Evolutionary conservation across 768 basidiomycete species (phyloP).

Genomic region (Amanita pseudoporphyria): DNA sequence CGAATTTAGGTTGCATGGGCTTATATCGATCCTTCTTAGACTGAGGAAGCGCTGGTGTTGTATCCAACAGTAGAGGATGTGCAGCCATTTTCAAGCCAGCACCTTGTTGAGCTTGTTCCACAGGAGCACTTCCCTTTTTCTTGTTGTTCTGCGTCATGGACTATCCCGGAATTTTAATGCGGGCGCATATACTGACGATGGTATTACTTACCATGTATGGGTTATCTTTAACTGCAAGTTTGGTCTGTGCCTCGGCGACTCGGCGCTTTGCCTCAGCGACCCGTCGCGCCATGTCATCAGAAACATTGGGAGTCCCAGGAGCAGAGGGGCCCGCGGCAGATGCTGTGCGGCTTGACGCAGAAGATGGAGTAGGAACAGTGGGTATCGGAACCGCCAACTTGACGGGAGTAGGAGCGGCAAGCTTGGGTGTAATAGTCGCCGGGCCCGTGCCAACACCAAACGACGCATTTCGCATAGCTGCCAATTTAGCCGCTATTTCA

Average conservation of each 20-base stretch:
- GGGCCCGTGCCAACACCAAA: slow-evolving; percentile 26
- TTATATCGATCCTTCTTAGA: slow-evolving; percentile 91
- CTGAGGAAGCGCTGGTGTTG: slow-evolving; percentile 45
- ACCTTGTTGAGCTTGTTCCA: slow-evolving; percentile 64
- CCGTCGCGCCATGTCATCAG: slow-evolving; percentile 58
- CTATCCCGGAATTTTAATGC: slow-evolving; percentile 19
- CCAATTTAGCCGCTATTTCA: slow-evolving; percentile 79
- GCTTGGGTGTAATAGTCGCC: slow-evolving; percentile 19
- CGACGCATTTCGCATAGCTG: slow-evolving; percentile 51
- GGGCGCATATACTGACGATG: neutral
- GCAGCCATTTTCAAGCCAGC: slow-evolving; percentile 86
- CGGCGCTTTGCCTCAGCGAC: slow-evolving; percentile 82
- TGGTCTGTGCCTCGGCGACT: slow-evolving; percentile 75
- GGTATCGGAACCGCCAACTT: slow-evolving; percentile 17
- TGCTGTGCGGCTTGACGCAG: slow-evolving; percentile 22
- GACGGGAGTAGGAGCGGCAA: slow-evolving; percentile 19
- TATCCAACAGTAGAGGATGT: slow-evolving; percentile 76
- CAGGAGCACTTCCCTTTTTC: slow-evolving; percentile 35
- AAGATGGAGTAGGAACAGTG: slow-evolving; percentile 29
- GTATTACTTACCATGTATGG: slow-evolving; percentile 69
- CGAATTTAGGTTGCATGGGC: slow-evolving; percentile 99
- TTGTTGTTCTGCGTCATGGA: slow-evolving; percentile 44
- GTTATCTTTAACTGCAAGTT: slow-evolving; percentile 68
- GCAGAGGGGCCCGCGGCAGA: slow-evolving; percentile 26
- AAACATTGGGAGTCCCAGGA: slow-evolving; percentile 27